Evolutionary conservation across 1,284 basidiomycete genomes (phyloP).

Genomic region (Retiboletus flavoniger): DNA sequence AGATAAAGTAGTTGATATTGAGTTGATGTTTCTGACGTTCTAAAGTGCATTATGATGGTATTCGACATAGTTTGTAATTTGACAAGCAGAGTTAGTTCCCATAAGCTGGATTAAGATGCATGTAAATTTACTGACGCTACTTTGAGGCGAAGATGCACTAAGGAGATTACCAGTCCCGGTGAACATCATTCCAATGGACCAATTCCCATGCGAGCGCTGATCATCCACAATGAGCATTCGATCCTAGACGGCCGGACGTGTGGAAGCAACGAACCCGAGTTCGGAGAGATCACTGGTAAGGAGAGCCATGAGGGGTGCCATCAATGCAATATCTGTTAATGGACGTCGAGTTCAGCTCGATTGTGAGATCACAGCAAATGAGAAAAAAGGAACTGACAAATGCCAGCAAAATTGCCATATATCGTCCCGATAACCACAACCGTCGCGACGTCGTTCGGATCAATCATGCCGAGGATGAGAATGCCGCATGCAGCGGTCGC

Average conservation of each 20-base stretch:
- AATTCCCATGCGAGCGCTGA: constrained; percentile 30
- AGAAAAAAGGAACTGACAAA: constrained; percentile 30
- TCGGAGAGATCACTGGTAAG: constrained; percentile 36
- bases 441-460: constrained; percentile 13
- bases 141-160: constrained; percentile 3
- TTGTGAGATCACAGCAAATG: not conserved
- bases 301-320: constrained; percentile 26
- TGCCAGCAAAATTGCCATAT: constrained; percentile 42
- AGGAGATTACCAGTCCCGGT: constrained; percentile 13
- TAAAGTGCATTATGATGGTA: too few species aligned
- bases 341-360: not conserved
- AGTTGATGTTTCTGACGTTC: too few species aligned
- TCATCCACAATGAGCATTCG: not conserved
- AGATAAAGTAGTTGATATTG: too few species aligned
- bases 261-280: constrained; percentile 20
- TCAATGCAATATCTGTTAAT: constrained; percentile 32
- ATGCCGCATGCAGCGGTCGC: constrained; percentile 30
- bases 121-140: too few species aligned
- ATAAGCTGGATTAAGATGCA: too few species aligned
- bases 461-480: constrained; percentile 3
- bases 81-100: too few species aligned
- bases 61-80: too few species aligned
- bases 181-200: constrained; percentile 6
- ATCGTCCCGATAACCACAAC: constrained; percentile 21
- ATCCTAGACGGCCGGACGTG: not conserved